phyloP scores from a whole-genome alignment of 2,329 filamentous ascomycete species.

The Sclerotinia spermophila region DNA sequence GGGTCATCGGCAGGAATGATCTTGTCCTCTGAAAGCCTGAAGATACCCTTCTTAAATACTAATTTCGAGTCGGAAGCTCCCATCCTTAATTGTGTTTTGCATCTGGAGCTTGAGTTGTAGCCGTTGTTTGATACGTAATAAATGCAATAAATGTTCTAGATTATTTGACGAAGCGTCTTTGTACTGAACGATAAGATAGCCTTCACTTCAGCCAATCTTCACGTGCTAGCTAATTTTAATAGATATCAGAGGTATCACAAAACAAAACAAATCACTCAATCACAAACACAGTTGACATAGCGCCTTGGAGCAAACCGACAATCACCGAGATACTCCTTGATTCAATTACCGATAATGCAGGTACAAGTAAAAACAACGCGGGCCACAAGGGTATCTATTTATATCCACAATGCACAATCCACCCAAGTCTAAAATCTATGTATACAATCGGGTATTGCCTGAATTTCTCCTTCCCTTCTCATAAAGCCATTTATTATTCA shows the following conservation, averaged over 20 bases:
- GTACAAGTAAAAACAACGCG: neutral
- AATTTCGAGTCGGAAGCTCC: conserved; percentile 98
- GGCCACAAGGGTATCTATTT: conserved; percentile 34
- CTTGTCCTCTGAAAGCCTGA: conserved; percentile 87
- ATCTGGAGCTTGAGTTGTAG: conserved; percentile 25
- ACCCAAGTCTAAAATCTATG: conserved; percentile 23
- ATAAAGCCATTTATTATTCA: conserved; percentile 95
- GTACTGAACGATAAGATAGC: conserved; percentile 13
- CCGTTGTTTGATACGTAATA: conserved; percentile 19
- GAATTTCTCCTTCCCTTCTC: conserved; percentile 62
- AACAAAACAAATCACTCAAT: neutral
- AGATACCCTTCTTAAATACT: conserved; percentile 97
- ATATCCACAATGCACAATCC: conserved; percentile 26
- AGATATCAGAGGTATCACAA: neutral
- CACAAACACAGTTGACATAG: neutral
- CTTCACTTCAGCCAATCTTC: conserved; percentile 13
- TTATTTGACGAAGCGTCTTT: conserved; percentile 12
- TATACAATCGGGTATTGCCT: conserved; percentile 32
- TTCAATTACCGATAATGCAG: neutral
- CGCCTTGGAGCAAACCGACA: neutral
- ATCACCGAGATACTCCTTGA: neutral
- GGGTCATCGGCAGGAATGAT: conserved; percentile 82
- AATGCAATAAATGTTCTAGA: conserved; percentile 19
- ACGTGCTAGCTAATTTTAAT: conserved; percentile 11
- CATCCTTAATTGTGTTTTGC: conserved; percentile 52